Conservation (phyloP, 768 basidiomycete species). For the Trametes gibbosa region DNA sequence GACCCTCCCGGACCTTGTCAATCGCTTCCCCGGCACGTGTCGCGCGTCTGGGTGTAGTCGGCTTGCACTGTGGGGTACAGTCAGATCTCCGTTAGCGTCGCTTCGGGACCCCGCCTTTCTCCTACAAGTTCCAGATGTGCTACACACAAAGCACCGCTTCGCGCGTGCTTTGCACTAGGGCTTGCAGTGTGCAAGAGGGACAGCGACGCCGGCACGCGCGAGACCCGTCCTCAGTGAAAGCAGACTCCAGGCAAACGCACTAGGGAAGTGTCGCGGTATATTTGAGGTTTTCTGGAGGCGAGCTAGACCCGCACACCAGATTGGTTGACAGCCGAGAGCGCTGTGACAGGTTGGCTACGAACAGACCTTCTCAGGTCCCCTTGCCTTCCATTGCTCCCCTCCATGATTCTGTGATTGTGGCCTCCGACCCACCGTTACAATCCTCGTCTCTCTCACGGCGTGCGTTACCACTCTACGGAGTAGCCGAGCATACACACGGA, state of each 20-base stretch:
- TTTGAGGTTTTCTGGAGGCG: conserved; percentile 28
- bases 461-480: conserved; percentile 25
- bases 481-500: conserved; percentile 40
- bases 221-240: conserved; percentile 24
- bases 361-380: conserved; percentile 32
- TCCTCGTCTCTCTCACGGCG: conserved; percentile 1
- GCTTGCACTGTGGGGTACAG: conserved; percentile 25
- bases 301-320: conserved; percentile 42
- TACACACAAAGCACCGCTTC: conserved; percentile 17
- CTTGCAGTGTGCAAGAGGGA: conserved; percentile 32
- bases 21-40: conserved; percentile 57
- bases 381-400: conserved; percentile 34
- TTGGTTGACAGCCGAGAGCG: not conserved
- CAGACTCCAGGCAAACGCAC: conserved; percentile 27
- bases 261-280: conserved; percentile 54
- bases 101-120: conserved; percentile 50
- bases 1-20: conserved; percentile 36
- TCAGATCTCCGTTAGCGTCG: conserved; percentile 48
- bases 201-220: conserved; percentile 50
- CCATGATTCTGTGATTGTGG: conserved; percentile 16
- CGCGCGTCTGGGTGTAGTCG: conserved; percentile 25
- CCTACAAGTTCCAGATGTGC: not conserved
- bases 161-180: conserved; percentile 9
- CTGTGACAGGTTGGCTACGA: conserved; percentile 31
- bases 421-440: conserved; percentile 11